Base-by-base conservation (phyloP, 352 stramenopile species). In the Pythium vanterpoolii region DNA sequence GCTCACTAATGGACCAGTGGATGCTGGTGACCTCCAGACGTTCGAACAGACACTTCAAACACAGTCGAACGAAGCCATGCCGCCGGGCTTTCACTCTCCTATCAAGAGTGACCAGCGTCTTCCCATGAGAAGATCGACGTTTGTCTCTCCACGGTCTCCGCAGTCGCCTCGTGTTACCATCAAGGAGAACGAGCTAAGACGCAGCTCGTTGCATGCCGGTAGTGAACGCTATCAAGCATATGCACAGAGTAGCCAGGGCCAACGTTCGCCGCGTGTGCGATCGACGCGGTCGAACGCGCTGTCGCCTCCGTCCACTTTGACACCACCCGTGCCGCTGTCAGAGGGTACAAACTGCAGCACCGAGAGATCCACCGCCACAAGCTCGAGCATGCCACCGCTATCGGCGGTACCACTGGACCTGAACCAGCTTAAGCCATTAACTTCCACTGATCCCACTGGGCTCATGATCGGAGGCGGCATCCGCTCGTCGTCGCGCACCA, bases 161-260 rank as follows among this genome's bases (percentile, higher is more conserved):
- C 31, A 44, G n/a, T 51, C 42, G 5, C 58, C 42, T 21, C 40
- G 49, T 6, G 9, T 13, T 9, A 56, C 10, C 24, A 6, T 19
- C 1, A 66, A 66, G 34, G 50, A 66, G n/a, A 66, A 11, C 16
- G 59, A 66, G 21, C 7, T 28, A 0, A 10, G 59, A 34, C 49
- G 34, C 10, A 33, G 59, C 33, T 60, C 33, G 7, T 16, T 60
- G 16, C 48, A 59, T 5, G n/a, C 49, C 0, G 14, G 6, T n/a
- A 47, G 36, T 6, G 56, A 53, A 18, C 26, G 1, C 23, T 28
- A 14, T 24, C 42, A 19, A 30, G 38, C 6, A 33, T 52, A 10
- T 24, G 47, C 11, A 39, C 44, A 9, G 23, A 24, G 10, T 23
- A 8, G 14, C 4, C n/a, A 44, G 5, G 59, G 59, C 18, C 49